Base-by-base conservation (phyloP, 225 moss, liverwort and hornwort species). In the Pseudoscleropodium purum region DNA sequence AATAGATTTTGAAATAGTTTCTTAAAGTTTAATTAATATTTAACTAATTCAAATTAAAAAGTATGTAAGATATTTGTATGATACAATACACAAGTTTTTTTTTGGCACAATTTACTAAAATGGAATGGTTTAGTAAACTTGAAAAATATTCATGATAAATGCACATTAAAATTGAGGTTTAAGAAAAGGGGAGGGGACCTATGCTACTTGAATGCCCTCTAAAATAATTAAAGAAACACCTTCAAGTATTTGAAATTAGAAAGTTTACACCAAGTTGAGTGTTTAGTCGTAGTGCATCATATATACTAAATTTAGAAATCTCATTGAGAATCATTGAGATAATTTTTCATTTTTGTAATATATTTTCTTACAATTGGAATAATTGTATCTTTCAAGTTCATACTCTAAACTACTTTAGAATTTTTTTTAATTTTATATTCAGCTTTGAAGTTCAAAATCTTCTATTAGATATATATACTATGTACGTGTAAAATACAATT, bases 131-230 rank as follows among this genome's bases (percentile, higher is more conserved):
- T 24, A 12, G 24, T 69, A 13, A 69, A 69, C 4, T 69, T 69
- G 24, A 23, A 14, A 39, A 25, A 39, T 39, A 2, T 25, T 7
- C 5, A 21, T 12, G 1, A 37, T 12, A 39, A 70, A 39, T 70
- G 39, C 39, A 70, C 39, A 21, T 70, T 24, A 39, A n/a, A 39
- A 14, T 39, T 39, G 25, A 70, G 1, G 39, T 24, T 1, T 25
- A 25, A 5, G 39, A 70, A 7, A 0, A 1, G 1, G 6, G 2
- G 24, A 25, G 7, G 7, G 24, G 2, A 70, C 7, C 4, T 23
- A n/a, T 7, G 24, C 39, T 39, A 39, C 7, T 39, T 39, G 13
- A 37, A 6, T 1, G 7, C 2, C 20, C 7, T 23, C 21, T 23
- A n/a, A 68, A 68, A 23, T 37, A 68, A 19, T 5, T 36, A 36